Conservation (phyloP, 2,329 filamentous ascomycete genomes). For the Botrytis byssoidea region DNA sequence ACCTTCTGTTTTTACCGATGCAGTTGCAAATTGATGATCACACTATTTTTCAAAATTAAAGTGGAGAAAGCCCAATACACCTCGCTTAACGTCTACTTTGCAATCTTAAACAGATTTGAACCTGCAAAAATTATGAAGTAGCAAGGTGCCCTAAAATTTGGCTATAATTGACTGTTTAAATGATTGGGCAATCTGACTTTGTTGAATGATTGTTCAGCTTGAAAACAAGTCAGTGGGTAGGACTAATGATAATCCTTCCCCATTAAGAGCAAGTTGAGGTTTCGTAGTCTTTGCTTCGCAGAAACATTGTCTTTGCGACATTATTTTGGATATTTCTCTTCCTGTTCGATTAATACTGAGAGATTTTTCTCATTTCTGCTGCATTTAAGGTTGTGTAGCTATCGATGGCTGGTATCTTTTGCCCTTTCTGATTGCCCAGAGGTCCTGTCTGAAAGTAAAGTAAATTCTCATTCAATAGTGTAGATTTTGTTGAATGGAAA, state of each 20-base stretch:
- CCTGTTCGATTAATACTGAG: neutral
- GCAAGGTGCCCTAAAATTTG: neutral
- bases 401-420: fast-evolving
- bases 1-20: neutral
- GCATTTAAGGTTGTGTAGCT: neutral
- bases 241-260: neutral
- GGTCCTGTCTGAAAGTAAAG: fast-evolving
- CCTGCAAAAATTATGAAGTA: neutral
- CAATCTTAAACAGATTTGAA: neutral
- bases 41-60: neutral
- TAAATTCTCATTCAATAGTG: fast-evolving
- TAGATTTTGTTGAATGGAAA: neutral
- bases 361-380: neutral
- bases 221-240: neutral
- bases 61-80: neutral
- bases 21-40: neutral
- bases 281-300: no score
- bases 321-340: neutral
- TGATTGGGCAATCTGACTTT: fast-evolving
- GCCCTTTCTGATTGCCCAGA: neutral
- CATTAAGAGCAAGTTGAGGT: no score
- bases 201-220: neutral
- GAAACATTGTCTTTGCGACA: neutral
- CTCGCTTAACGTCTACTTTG: neutral
- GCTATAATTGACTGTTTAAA: neutral